Percentiles rank a stretch among this genome's conserved stretches.
These are phyloP conservation scores for Ashbya aceris DNA, from an alignment of 1,139 yeast species.

Conservation along the genomic window DNA sequence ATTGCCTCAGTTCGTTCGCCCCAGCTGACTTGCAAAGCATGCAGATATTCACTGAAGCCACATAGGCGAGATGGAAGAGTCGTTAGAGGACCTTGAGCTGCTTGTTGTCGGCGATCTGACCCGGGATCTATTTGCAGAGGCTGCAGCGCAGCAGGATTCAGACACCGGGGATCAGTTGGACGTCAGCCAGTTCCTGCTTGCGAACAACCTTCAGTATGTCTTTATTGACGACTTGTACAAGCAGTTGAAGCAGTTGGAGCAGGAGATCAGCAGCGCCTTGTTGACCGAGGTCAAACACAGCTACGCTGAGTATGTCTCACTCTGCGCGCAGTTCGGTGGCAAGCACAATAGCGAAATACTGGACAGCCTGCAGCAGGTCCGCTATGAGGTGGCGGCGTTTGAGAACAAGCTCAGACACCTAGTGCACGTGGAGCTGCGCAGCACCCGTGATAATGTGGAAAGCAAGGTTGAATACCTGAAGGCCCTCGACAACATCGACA, in stretches of 20 bases:
- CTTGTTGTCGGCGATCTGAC: conserved; percentile 23
- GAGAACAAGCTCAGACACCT: conserved; percentile 15
- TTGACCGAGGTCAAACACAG: conserved; percentile 20
- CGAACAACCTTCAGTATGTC: conserved; percentile 25
- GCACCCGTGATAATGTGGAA: conserved; percentile 18
- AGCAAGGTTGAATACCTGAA: conserved; percentile 24
- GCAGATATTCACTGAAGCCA: background rate
- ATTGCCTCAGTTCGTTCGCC: too few relatives aligned
- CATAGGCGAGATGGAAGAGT: conserved; percentile 15
- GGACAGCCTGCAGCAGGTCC: conserved; percentile 18
- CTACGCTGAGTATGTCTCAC: conserved; percentile 21
- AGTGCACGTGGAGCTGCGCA: conserved; percentile 15
- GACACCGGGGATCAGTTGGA: conserved; percentile 15
- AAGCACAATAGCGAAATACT: conserved; percentile 19
- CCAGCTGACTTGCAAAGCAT: too few relatives aligned
- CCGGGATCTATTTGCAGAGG: conserved; percentile 21
- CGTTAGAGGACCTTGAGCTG: conserved; percentile 19
- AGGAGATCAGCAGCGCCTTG: conserved; percentile 18
- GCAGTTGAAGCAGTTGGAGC: conserved; percentile 19
- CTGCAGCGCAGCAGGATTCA: conserved; percentile 8
- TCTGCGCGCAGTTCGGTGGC: conserved; percentile 19
- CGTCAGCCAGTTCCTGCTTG: conserved; percentile 23
- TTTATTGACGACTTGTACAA: conserved; percentile 24
- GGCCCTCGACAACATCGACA: conserved; percentile 18
- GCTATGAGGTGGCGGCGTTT: conserved; percentile 19